Conservation (phyloP, 2,329 filamentous ascomycete species). For the Ceratocystis huliohia region DNA sequence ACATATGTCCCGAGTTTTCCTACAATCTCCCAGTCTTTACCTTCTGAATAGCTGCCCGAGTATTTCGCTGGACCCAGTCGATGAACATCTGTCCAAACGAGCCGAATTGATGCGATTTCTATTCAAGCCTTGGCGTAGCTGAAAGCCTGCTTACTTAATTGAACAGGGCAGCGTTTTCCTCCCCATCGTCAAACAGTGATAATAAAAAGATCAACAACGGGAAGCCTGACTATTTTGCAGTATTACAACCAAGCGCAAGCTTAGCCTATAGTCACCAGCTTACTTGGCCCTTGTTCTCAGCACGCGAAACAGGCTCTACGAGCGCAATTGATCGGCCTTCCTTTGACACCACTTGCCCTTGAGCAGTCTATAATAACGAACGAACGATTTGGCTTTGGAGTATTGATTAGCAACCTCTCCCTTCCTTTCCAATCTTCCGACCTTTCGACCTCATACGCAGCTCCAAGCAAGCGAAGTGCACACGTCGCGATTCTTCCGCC, state of each 20-base stretch:
- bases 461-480: background rate
- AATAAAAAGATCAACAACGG: background rate
- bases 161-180: background rate
- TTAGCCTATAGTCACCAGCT: background rate
- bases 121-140: background rate
- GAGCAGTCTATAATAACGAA: background rate
- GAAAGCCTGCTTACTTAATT: constrained; percentile 4
- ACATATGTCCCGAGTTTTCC: background rate
- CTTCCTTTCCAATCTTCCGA: no score
- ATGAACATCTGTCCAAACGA: no score
- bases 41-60: no score
- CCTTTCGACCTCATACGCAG: no score
- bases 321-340: background rate
- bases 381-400: background rate
- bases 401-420: background rate
- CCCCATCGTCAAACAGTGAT: background rate
- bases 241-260: background rate
- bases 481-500: background rate
- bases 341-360: background rate
- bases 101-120: no score
- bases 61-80: no score
- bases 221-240: background rate
- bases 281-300: background rate
- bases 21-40: background rate
- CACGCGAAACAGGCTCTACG: background rate